Percentiles rank a stretch among this genome's conserved stretches.
Conservation (phyloP, 2,329 filamentous ascomycete genomes). For the Fulvia fulva region DNA sequence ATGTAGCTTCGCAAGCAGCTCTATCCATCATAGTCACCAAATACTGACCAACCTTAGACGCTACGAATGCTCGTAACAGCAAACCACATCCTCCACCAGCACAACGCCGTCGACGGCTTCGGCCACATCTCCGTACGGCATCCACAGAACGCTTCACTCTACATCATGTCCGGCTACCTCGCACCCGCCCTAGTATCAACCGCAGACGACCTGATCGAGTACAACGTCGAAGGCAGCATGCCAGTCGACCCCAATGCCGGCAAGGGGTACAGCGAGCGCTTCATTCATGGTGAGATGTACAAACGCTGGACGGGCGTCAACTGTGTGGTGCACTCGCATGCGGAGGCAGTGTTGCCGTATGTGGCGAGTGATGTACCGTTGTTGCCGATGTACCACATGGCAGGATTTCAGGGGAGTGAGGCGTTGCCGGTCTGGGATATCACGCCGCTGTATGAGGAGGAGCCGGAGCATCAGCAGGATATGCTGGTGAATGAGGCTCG, state of each 20-base stretch:
- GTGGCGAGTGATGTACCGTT: slow-evolving; percentile 38
- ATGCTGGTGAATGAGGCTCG: slow-evolving; percentile 22
- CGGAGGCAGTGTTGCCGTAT: slow-evolving; percentile 43
- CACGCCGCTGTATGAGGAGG: slow-evolving; percentile 11
- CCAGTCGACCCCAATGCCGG: slow-evolving; percentile 40
- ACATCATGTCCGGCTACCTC: slow-evolving; percentile 48
- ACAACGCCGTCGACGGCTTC: slow-evolving; percentile 52
- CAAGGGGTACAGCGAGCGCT: slow-evolving; percentile 43
- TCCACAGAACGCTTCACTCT: slow-evolving; percentile 43
- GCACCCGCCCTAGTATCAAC: slow-evolving; percentile 48
- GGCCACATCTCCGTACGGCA: slow-evolving; percentile 54
- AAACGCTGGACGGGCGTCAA: slow-evolving; percentile 39
- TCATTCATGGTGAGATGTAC: slow-evolving; percentile 48
- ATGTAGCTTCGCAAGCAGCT: neutral
- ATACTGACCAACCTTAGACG: slow-evolving; percentile 3
- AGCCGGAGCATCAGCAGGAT: slow-evolving; percentile 19
- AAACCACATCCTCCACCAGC: slow-evolving; percentile 51
- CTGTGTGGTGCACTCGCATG: slow-evolving; percentile 45
- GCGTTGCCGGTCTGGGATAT: slow-evolving; percentile 25
- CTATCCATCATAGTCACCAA: neutral
- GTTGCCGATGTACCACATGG: slow-evolving; percentile 41
- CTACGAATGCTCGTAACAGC: slow-evolving; percentile 39
- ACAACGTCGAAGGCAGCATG: slow-evolving; percentile 40
- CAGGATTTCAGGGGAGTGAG: slow-evolving; percentile 39
- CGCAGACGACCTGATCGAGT: slow-evolving; percentile 45